Evolutionary conservation across 2,329 filamentous ascomycete genomes (phyloP).

Genomic region (Talaromyces atroroseus): DNA sequence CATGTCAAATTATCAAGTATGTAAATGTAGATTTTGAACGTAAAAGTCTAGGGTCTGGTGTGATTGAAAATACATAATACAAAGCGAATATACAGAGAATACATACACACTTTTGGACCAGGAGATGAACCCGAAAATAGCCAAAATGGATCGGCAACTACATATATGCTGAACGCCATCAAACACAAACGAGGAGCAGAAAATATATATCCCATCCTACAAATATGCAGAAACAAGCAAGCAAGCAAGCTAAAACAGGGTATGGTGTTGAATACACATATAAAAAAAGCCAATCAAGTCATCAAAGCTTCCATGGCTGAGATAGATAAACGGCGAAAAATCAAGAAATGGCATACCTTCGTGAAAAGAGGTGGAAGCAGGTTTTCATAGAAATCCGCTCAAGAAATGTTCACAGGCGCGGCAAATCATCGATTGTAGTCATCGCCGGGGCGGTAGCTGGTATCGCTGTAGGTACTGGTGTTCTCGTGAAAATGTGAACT

Average conservation of each 20-base stretch:
- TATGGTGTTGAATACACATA: slow-evolving; percentile 6
- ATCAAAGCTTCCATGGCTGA: not conserved
- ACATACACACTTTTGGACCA: slow-evolving; percentile 4
- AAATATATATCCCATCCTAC: slow-evolving; percentile 1
- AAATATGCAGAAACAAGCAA: slow-evolving; percentile 4
- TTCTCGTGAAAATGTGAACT: slow-evolving; percentile 27
- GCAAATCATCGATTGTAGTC: slow-evolving; percentile 21
- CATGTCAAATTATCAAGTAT: not conserved
- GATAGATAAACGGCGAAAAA: not conserved
- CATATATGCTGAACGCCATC: slow-evolving; percentile 6
- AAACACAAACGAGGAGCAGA: not conserved
- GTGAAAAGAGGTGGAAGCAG: slow-evolving; percentile 8
- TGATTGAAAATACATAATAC: not conserved
- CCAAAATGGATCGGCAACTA: not conserved
- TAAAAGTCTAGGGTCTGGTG: not conserved
- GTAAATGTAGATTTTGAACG: too few species aligned
- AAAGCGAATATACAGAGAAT: not conserved
- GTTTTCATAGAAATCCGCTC: not conserved
- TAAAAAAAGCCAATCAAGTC: not conserved
- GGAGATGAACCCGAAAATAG: not conserved
- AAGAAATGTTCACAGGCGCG: not conserved
- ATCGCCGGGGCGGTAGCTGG: slow-evolving; percentile 20
- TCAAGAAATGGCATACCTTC: slow-evolving; percentile 11
- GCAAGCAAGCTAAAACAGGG: not conserved
- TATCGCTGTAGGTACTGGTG: slow-evolving; percentile 12